Percentiles rank a stretch among this genome's conserved stretches.
phyloP scores from a whole-genome alignment of 495 filamentous ascomycete species.

The Lentithecium fluviatile region DNA sequence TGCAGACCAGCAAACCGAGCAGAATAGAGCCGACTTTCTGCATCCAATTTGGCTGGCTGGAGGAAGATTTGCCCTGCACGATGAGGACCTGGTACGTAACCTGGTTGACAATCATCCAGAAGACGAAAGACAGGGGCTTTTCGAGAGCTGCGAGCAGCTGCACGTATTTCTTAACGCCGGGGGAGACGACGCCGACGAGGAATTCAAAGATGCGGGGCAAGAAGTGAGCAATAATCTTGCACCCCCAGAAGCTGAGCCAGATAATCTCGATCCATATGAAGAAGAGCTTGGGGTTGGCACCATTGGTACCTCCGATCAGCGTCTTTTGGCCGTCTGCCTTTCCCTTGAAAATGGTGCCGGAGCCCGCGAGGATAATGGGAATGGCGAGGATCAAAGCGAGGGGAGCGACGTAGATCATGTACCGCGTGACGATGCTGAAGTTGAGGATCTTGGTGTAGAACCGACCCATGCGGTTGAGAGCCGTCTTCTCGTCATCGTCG shows the following conservation, averaged over 20 bases:
- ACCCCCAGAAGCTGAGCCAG: slow-evolving; percentile 84
- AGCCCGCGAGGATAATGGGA: slow-evolving; percentile 76
- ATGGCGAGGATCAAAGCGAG: slow-evolving; percentile 71
- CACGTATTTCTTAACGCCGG: slow-evolving; percentile 90
- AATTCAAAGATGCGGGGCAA: slow-evolving; percentile 84
- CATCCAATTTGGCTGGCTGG: slow-evolving; percentile 49
- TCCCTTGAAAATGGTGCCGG: slow-evolving; percentile 39
- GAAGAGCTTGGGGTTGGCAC: slow-evolving; percentile 59
- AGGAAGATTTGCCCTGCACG: not conserved
- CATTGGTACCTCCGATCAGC: slow-evolving; percentile 62
- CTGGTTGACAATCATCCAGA: slow-evolving; percentile 78
- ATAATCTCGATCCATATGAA: slow-evolving; percentile 90
- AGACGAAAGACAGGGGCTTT: slow-evolving; percentile 80
- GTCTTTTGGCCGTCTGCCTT: slow-evolving; percentile 39
- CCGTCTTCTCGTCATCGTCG: slow-evolving; percentile 58
- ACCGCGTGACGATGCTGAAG: slow-evolving; percentile 83
- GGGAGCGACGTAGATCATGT: slow-evolving; percentile 84
- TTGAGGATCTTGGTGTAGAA: slow-evolving; percentile 81
- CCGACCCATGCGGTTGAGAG: slow-evolving; percentile 75
- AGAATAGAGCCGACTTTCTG: slow-evolving; percentile 68
- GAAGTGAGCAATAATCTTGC: slow-evolving; percentile 75
- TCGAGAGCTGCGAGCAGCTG: slow-evolving; percentile 75
- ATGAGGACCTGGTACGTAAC: slow-evolving; percentile 66
- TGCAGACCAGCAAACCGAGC: slow-evolving; percentile 71
- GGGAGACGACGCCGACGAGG: slow-evolving; percentile 82